Percentiles rank a stretch among this genome's conserved stretches.
These are phyloP conservation scores for Sungouiella thailandica DNA, from an alignment of 805 yeast species.

Conservation along the genomic window DNA sequence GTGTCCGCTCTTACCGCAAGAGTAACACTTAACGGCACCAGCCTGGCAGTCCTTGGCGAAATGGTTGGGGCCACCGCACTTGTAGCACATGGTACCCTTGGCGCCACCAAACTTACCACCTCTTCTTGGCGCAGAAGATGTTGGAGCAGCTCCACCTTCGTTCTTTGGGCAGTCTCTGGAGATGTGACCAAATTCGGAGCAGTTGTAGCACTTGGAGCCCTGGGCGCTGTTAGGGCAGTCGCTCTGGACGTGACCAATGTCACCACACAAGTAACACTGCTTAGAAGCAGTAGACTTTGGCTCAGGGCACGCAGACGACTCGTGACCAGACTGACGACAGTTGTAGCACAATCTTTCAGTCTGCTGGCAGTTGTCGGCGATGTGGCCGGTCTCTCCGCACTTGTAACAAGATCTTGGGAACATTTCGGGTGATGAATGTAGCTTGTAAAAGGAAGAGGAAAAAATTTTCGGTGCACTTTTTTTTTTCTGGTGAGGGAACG, in stretches of 20 bases:
- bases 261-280: constrained; percentile 92
- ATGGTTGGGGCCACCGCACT: constrained; percentile 91
- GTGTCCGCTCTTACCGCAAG: constrained; percentile 89
- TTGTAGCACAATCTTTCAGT: constrained; percentile 86
- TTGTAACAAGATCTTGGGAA: constrained; percentile 80
- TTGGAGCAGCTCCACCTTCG: constrained; percentile 26
- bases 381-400: constrained; percentile 89
- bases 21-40: constrained; percentile 73
- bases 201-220: constrained; percentile 76
- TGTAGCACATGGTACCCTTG: constrained; percentile 65
- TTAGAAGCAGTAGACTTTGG: constrained; percentile 82
- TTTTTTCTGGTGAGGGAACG: no score
- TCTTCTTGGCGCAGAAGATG: constrained; percentile 16
- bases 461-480: constrained; percentile 7
- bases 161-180: constrained; percentile 65
- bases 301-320: constrained; percentile 81
- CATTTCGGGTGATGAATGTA: constrained; percentile 12
- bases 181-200: constrained; percentile 75
- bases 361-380: constrained; percentile 84
- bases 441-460: background rate
- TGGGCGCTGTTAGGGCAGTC: constrained; percentile 70
- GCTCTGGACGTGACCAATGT: constrained; percentile 80
- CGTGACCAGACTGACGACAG: constrained; percentile 87
- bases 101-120: constrained; percentile 17
- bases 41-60: constrained; percentile 87